phyloP scores from a whole-genome alignment of 2,329 filamentous ascomycete genomes.

The Fusarium agapanthi region DNA sequence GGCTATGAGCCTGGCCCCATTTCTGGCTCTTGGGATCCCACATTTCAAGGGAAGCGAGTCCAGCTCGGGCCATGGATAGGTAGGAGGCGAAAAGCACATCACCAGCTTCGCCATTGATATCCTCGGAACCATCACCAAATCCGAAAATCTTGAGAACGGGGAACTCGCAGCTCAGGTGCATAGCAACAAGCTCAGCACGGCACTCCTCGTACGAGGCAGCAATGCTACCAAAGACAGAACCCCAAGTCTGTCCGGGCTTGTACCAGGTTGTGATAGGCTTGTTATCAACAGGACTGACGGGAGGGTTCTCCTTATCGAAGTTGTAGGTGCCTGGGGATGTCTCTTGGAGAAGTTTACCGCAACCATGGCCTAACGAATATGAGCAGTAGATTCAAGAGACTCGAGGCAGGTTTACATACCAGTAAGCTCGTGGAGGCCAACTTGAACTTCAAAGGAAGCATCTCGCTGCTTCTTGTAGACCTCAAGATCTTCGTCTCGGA shows the following conservation, averaged over 20 bases:
- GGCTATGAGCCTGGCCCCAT: constrained; percentile 93
- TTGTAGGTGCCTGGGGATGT: constrained; percentile 84
- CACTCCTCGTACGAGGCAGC: constrained; percentile 95
- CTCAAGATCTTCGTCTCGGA: constrained; percentile 78
- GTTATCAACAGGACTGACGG: constrained; percentile 79
- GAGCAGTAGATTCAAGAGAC: constrained; percentile 9
- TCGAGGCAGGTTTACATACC: constrained; percentile 44
- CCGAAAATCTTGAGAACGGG: constrained; percentile 90
- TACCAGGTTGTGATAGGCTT: constrained; percentile 86
- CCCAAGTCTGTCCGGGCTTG: constrained; percentile 95
- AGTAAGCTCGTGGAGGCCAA: constrained; percentile 89
- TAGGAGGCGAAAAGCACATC: constrained; percentile 90
- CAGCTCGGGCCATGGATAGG: constrained; percentile 93
- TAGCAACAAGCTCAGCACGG: constrained; percentile 91
- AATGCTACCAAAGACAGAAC: constrained; percentile 86
- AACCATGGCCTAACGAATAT: constrained; percentile 74
- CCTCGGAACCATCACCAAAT: constrained; percentile 78
- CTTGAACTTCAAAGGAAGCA: constrained; percentile 91
- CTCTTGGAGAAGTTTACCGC: constrained; percentile 92
- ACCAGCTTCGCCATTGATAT: constrained; percentile 80
- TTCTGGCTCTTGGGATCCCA: constrained; percentile 92
- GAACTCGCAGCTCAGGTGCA: constrained; percentile 91
- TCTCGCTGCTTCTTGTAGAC: constrained; percentile 87
- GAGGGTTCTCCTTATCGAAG: constrained; percentile 85
- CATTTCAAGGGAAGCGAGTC: constrained; percentile 86